Evolutionary conservation across 2,329 filamentous ascomycete genomes (phyloP), one percentile per base, ranked within the genome.

Genomic region (Penicillium sp.): DNA sequence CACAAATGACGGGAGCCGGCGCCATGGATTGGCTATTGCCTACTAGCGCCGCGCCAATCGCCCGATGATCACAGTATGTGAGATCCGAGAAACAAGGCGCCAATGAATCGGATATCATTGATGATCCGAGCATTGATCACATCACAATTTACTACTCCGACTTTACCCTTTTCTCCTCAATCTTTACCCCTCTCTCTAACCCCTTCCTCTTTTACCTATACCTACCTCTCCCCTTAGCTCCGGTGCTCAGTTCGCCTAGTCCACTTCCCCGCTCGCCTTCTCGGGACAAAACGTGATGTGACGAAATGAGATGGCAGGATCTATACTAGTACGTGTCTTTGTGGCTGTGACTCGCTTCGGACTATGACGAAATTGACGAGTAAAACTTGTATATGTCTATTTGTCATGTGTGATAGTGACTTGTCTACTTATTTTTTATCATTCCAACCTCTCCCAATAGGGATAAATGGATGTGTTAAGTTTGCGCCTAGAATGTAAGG

Each of bases 21-120:
- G 56, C 64, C 59, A 60, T 57, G 33, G 57, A 48, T 56, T 55
- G 47, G 57, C 64, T 67, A 67, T 65, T 67, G 62, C 56, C 29
- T 55, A 63, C 64, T 66, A 66, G 64, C 60, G 63, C 55, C 57
- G 42, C 57, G 57, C 64, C 56, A 59, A 60, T 54, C 53, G 46
- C 29, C 39, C 14, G 35, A 39, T 13, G 39, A 42, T 42, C 39
- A 22, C 39, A 4, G 9, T 11, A 21, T 42, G 22, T 37, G 35
- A 37, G 35, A 37, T 37, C 35, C 3, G 8, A 39, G n/a, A 39
- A n/a, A n/a, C 35, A 13, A 42, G 19, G 39, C 39, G 39, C 39
- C 39, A 42, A 42, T 42, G 39, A 42, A 42, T 42, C 39, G n/a
- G 19, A 7, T 7, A 39, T 39, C 35, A 39, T 16, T 42, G 39